Evolutionary conservation across 2,329 filamentous ascomycete species (phyloP).

Genomic region (Torrubiella hemipterigena): DNA sequence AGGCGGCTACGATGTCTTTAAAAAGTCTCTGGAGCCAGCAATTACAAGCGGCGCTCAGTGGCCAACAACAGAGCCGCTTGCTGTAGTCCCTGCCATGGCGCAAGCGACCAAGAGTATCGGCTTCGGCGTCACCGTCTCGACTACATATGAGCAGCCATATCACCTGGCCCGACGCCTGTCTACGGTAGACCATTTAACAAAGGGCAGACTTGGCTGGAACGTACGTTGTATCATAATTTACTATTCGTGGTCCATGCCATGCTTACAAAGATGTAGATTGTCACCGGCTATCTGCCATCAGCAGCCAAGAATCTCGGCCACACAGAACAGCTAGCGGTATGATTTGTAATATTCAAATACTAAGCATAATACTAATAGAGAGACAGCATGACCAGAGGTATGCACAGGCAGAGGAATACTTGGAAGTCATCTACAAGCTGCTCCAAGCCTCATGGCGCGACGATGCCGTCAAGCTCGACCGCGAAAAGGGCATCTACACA

Average conservation of each 20-base stretch:
- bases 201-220: slow-evolving; percentile 45
- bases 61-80: slow-evolving; percentile 58
- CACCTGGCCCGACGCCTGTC: slow-evolving; percentile 53
- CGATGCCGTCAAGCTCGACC: slow-evolving; percentile 51
- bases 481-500: slow-evolving; percentile 44
- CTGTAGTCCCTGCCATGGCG: slow-evolving; percentile 56
- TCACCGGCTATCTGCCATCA: slow-evolving; percentile 59
- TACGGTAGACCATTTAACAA: slow-evolving; percentile 56
- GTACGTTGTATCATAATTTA: slow-evolving; percentile 17
- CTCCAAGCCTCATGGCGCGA: slow-evolving; percentile 56
- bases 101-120: slow-evolving; percentile 55
- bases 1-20: slow-evolving; percentile 61
- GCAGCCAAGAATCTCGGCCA: slow-evolving; percentile 55
- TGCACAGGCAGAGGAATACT: slow-evolving; percentile 50
- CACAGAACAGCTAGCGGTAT: slow-evolving; percentile 32
- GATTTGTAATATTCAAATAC: not conserved
- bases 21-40: slow-evolving; percentile 45
- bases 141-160: slow-evolving; percentile 61
- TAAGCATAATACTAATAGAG: not conserved
- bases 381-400: slow-evolving; percentile 53
- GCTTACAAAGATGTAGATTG: slow-evolving; percentile 33
- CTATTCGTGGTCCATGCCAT: rapidly evolving
- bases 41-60: slow-evolving; percentile 54
- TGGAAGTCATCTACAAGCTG: slow-evolving; percentile 54
- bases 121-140: slow-evolving; percentile 59